Evolutionary conservation across 257 asterid species (phyloP).

Genomic region (Pogostemon cablin): DNA sequence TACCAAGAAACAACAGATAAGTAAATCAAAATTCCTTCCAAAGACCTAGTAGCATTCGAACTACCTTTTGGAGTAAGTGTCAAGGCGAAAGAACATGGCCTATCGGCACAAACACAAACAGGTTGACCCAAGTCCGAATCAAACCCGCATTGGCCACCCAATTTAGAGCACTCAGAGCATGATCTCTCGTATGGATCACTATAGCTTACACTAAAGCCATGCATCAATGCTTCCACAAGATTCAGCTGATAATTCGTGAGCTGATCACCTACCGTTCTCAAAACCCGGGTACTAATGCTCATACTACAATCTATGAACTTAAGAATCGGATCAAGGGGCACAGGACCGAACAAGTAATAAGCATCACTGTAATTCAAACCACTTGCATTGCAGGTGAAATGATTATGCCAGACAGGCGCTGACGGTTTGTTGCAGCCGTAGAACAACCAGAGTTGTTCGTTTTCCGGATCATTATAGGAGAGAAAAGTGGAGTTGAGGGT

Average conservation of each 20-base stretch:
- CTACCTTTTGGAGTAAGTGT: constrained; percentile 37
- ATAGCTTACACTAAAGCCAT: constrained; percentile 63
- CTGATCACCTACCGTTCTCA: constrained; percentile 35
- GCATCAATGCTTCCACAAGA: constrained; percentile 53
- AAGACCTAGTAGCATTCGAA: constrained; percentile 19
- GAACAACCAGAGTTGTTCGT: constrained; percentile 40
- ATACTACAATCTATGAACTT: constrained; percentile 35
- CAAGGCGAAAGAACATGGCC: constrained; percentile 40
- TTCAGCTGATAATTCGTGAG: constrained; percentile 34
- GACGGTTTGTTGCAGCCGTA: constrained; percentile 56
- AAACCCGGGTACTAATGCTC: constrained; percentile 44
- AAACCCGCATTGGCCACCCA: constrained; percentile 67
- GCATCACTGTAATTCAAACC: constrained; percentile 39
- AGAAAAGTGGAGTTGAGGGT: constrained; percentile 43
- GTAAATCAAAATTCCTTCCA: constrained; percentile 33
- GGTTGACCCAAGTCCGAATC: constrained; percentile 38
- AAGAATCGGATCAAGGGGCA: constrained; percentile 52
- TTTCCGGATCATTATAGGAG: constrained; percentile 25
- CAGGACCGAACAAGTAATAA: constrained; percentile 49
- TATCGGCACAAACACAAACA: constrained; percentile 60
- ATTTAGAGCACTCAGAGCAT: constrained; percentile 46
- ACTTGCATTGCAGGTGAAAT: constrained; percentile 41
- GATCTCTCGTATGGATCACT: constrained; percentile 44
- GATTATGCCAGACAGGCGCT: constrained; percentile 31
- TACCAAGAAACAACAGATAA: constrained; percentile 6